A percentile compares a stretch with the other conserved stretches of the same genome.
Evolutionary conservation across 495 filamentous ascomycete genomes (phyloP).

Genomic region (Pyrenula aspistea): DNA sequence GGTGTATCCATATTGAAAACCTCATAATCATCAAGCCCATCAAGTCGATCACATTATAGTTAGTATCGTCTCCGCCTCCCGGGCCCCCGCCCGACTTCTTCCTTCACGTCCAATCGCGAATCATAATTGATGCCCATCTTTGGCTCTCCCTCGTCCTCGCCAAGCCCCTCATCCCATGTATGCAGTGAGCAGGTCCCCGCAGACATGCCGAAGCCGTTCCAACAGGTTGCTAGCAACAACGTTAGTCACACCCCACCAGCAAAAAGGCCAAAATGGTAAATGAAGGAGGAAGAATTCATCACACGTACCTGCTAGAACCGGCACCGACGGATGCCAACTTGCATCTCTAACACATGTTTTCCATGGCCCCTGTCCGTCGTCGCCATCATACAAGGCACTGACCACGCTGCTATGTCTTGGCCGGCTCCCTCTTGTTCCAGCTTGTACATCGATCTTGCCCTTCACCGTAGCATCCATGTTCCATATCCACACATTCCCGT

Average conservation of each 20-base stretch:
- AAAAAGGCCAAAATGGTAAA: conserved; percentile 1
- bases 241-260: conserved; percentile 7
- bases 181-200: conserved; percentile 67
- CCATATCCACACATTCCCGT: conserved; percentile 83
- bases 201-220: conserved; percentile 61
- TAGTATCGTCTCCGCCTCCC: background rate
- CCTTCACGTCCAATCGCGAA: conserved; percentile 29
- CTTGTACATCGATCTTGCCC: conserved; percentile 61
- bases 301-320: conserved; percentile 72
- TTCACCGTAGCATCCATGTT: conserved; percentile 90
- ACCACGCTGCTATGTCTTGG: conserved; percentile 36
- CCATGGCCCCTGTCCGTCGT: conserved; percentile 37
- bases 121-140: conserved; percentile 46
- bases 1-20: too few species aligned
- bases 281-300: too few species aligned
- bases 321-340: conserved; percentile 88
- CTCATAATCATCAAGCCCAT: too few species aligned
- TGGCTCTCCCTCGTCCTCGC: conserved; percentile 54
- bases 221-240: conserved; percentile 50
- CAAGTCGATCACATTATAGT: too few species aligned
- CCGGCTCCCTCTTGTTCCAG: conserved; percentile 48
- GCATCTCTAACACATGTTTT: conserved; percentile 82
- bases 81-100: background rate
- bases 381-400: conserved; percentile 24
- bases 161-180: conserved; percentile 56